phyloP scores from a whole-genome alignment of 805 yeast species.

The Ogataea polymorpha region DNA sequence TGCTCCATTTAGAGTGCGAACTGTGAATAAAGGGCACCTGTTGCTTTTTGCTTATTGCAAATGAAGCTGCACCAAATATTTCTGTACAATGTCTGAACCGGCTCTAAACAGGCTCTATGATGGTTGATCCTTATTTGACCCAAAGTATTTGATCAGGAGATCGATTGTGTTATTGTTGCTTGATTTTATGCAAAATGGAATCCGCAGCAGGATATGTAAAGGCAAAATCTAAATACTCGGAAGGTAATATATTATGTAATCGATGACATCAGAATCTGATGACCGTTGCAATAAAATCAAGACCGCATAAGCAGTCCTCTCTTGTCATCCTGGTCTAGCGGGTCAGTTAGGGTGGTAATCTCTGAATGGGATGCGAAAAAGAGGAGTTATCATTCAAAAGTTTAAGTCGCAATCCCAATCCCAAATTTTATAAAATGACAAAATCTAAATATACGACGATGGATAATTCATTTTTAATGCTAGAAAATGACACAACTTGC shows the following conservation, averaged over 20 bases:
- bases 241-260: slow-evolving; percentile 1
- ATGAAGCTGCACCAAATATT: background rate
- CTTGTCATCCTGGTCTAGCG: no score
- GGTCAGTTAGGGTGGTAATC: no score
- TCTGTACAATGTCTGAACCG: background rate
- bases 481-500: no score
- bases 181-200: slow-evolving; percentile 7
- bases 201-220: slow-evolving; percentile 10
- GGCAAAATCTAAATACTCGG: slow-evolving; percentile 9
- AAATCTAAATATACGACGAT: no score
- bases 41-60: background rate
- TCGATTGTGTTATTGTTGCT: background rate
- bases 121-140: no score
- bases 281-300: background rate
- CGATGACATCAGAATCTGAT: background rate
- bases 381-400: no score
- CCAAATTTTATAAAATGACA: no score
- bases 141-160: background rate
- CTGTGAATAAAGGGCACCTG: background rate
- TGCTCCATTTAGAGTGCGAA: slow-evolving; percentile 1
- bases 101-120: no score
- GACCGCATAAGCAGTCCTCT: no score
- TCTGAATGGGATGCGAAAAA: no score
- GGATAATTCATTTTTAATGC: no score
- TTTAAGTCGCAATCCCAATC: no score